A percentile compares a stretch with the other conserved stretches of the same genome.
Evolutionary conservation across 192 early-diverging fungal genomes (phyloP).

Genomic region (Coemansia sp.): DNA sequence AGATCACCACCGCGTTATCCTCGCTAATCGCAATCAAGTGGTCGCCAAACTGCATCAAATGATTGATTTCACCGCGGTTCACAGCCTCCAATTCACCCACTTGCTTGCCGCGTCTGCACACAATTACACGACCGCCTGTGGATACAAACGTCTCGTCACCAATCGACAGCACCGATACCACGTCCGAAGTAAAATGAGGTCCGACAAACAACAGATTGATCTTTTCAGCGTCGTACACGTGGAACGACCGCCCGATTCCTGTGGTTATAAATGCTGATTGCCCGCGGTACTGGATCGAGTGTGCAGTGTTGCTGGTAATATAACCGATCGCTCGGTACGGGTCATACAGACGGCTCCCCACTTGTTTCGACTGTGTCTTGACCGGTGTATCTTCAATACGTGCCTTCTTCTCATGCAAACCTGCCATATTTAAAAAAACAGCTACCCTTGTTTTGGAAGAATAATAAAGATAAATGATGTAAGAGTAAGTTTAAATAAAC

Average conservation of each 20-base stretch:
- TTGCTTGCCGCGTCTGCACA: constrained; percentile 62
- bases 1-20: constrained; percentile 78
- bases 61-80: constrained; percentile 55
- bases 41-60: constrained; percentile 73
- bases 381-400: constrained; percentile 11
- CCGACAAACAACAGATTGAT: constrained; percentile 80
- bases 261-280: constrained; percentile 80
- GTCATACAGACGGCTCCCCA: constrained; percentile 64
- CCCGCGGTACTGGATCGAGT: constrained; percentile 77
- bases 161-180: constrained; percentile 69
- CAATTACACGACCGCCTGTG: constrained; percentile 59
- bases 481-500: not conserved
- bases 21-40: constrained; percentile 74
- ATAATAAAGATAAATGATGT: too few relatives aligned
- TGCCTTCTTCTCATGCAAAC: constrained; percentile 27
- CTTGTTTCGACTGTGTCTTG: constrained; percentile 4
- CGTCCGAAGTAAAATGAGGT: constrained; percentile 63
- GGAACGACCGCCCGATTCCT: constrained; percentile 83
- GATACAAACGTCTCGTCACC: constrained; percentile 77
- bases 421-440: constrained; percentile 9
- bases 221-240: constrained; percentile 82
- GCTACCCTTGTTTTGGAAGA: not conserved
- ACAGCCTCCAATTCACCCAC: constrained; percentile 21
- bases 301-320: constrained; percentile 77
- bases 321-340: constrained; percentile 93